These are phyloP conservation scores for Trichothecium roseum DNA, from an alignment of 2,329 filamentous ascomycete species.

Conservation along the genomic window DNA sequence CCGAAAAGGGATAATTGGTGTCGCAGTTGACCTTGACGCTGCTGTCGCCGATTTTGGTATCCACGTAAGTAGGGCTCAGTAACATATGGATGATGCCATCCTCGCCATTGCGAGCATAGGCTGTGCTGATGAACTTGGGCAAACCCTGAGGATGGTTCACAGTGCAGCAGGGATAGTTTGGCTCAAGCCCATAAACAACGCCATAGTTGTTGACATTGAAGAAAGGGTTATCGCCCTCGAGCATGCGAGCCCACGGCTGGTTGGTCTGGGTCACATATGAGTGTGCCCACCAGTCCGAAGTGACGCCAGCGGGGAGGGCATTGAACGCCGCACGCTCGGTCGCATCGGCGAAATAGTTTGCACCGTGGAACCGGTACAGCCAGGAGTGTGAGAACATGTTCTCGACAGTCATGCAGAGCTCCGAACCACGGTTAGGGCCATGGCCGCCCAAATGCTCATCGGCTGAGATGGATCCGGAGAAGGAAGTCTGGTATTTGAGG, in stretches of 20 bases:
- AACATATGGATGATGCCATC: constrained; percentile 34
- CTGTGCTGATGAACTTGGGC: constrained; percentile 35
- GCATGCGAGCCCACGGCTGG: constrained; percentile 31
- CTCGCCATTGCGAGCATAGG: constrained; percentile 19
- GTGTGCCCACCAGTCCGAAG: constrained; percentile 38
- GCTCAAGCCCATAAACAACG: constrained; percentile 27
- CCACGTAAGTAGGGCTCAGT: constrained; percentile 29
- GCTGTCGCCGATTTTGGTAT: constrained; percentile 14
- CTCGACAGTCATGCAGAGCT: constrained; percentile 17
- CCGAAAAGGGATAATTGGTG: constrained; percentile 32
- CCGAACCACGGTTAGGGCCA: constrained; percentile 18
- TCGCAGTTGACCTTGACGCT: constrained; percentile 23
- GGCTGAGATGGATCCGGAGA: constrained; percentile 25
- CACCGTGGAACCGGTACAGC: constrained; percentile 15
- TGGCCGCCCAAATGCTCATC: constrained; percentile 24
- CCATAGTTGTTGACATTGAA: constrained; percentile 23
- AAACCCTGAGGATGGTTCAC: constrained; percentile 45
- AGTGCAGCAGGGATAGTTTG: constrained; percentile 40
- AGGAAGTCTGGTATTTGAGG: constrained; percentile 21
- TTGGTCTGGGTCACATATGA: constrained; percentile 42
- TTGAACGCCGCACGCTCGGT: constrained; percentile 41
- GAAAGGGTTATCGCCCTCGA: constrained; percentile 26
- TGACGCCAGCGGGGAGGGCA: constrained; percentile 35
- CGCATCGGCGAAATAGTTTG: constrained; percentile 31
- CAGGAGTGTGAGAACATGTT: constrained; percentile 15